Percentiles rank a stretch among this genome's conserved stretches.
These are phyloP conservation scores for Krasilnikovozyma curviuscula DNA, from an alignment of 768 basidiomycete genomes.

Conservation along the genomic window DNA sequence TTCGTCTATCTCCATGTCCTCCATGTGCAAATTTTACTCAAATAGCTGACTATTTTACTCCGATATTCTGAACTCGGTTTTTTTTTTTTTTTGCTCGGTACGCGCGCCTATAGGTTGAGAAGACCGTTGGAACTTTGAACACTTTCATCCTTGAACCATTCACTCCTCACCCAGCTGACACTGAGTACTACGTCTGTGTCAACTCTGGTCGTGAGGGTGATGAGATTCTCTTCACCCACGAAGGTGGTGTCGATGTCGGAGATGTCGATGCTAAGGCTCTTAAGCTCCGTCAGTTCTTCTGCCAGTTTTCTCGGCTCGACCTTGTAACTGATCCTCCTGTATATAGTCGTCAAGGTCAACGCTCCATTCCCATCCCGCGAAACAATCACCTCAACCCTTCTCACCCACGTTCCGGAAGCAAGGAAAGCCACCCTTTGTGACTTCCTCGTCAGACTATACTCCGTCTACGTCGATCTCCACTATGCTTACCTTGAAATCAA, in stretches of 20 bases:
- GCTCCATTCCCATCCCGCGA: constrained; percentile 58
- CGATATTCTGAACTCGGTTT: neutral
- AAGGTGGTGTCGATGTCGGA: constrained; percentile 95
- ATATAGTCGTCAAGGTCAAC: constrained; percentile 5
- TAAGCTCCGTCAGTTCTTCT: constrained; percentile 39
- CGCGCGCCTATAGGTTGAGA: constrained; percentile 48
- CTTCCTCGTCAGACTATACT: constrained; percentile 86
- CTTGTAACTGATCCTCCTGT: neutral
- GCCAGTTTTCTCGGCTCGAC: neutral
- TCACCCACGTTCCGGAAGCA: constrained; percentile 56
- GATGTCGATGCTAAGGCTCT: constrained; percentile 96
- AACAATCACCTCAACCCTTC: constrained; percentile 51
- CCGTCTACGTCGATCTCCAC: constrained; percentile 94
- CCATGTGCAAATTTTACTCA: neutral
- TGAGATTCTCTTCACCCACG: constrained; percentile 92
- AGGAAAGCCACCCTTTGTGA: constrained; percentile 86
- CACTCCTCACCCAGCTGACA: constrained; percentile 77
- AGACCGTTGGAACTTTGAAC: constrained; percentile 80
- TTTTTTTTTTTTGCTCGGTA: too few relatives aligned
- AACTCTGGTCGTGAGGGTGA: constrained; percentile 88
- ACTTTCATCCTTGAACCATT: constrained; percentile 99
- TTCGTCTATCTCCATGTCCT: constrained; percentile 24
- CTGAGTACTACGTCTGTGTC: constrained; percentile 97
- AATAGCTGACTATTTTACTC: neutral
- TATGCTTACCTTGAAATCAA: constrained; percentile 99